Evolutionary conservation across 345 rosid genomes (phyloP).

Genomic region (Cardamine resedifolia): DNA sequence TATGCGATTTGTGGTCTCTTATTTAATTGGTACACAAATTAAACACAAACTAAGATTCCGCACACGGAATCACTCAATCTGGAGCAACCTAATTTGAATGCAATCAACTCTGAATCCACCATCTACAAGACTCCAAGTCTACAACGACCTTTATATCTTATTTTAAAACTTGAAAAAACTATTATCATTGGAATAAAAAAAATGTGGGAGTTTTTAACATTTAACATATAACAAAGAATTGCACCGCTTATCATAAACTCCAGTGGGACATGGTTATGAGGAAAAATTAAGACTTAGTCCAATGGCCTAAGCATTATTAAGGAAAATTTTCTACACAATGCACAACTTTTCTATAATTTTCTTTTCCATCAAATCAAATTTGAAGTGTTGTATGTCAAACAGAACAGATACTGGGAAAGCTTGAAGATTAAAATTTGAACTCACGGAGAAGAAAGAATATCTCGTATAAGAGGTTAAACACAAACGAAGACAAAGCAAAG

Average conservation of each 20-base stretch:
- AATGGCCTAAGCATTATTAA: neutral
- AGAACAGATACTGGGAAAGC: neutral
- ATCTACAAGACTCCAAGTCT: too few relatives aligned
- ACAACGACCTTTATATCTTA: neutral
- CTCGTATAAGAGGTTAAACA: neutral
- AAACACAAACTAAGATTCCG: conserved; percentile 14
- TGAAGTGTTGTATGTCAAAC: neutral
- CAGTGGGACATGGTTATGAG: neutral
- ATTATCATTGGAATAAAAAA: too few relatives aligned
- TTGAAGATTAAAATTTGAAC: conserved; percentile 1
- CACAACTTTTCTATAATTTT: neutral
- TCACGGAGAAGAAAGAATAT: conserved; percentile 20
- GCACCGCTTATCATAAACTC: neutral
- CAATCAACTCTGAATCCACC: too few relatives aligned
- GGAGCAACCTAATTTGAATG: too few relatives aligned
- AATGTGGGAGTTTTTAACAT: too few relatives aligned
- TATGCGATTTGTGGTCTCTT: neutral
- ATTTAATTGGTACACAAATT: neutral
- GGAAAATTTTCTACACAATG: neutral
- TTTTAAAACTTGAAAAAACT: neutral
- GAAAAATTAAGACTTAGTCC: neutral
- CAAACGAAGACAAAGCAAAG: conserved; percentile 15
- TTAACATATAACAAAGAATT: too few relatives aligned
- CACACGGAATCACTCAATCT: conserved; percentile 15
- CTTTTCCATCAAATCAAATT: neutral